Percentiles rank a stretch among this genome's conserved stretches.
phyloP scores from a whole-genome alignment of 2,329 filamentous ascomycete genomes.

The Orbilia oligospora region DNA sequence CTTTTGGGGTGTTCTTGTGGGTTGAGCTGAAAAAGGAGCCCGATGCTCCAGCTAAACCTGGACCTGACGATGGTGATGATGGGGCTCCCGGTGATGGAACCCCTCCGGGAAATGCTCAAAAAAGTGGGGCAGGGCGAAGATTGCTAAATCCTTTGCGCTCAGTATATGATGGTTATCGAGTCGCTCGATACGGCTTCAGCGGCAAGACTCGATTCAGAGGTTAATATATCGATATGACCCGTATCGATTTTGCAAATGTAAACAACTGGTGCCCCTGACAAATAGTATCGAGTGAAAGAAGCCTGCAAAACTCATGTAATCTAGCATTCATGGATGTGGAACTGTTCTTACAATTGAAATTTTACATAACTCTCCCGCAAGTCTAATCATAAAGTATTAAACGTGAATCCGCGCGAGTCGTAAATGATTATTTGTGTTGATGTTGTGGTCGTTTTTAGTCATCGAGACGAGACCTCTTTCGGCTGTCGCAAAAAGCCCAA shows the following conservation, averaged over 20 bases:
- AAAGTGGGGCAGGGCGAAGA: conserved; percentile 3
- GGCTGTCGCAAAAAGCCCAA: conserved; percentile 54
- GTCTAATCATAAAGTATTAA: too few relatives aligned
- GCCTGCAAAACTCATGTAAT: too few relatives aligned
- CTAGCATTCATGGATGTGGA: too few relatives aligned
- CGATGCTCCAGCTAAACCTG: not conserved
- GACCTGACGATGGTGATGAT: not conserved
- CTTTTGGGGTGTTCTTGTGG: conserved; percentile 37
- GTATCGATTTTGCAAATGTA: too few relatives aligned
- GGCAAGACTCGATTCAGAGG: conserved; percentile 18
- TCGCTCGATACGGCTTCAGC: conserved; percentile 4
- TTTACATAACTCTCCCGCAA: too few relatives aligned
- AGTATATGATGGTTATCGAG: conserved; percentile 1
- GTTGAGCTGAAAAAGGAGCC: conserved; percentile 19
- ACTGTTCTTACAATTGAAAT: too few relatives aligned
- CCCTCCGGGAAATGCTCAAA: not conserved
- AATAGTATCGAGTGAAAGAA: too few relatives aligned
- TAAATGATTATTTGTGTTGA: conserved; percentile 23
- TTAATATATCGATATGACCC: not conserved
- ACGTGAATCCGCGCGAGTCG: too few relatives aligned
- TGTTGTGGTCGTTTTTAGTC: conserved; percentile 31
- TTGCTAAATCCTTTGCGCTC: conserved; percentile 4
- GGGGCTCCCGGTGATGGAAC: not conserved
- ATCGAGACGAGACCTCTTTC: conserved; percentile 32
- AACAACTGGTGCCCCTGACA: too few relatives aligned